A percentile compares a stretch with the other conserved stretches of the same genome.
Evolutionary conservation across 23 red algal genomes (phyloP).

Genomic region (Cyanidium caldarium): DNA sequence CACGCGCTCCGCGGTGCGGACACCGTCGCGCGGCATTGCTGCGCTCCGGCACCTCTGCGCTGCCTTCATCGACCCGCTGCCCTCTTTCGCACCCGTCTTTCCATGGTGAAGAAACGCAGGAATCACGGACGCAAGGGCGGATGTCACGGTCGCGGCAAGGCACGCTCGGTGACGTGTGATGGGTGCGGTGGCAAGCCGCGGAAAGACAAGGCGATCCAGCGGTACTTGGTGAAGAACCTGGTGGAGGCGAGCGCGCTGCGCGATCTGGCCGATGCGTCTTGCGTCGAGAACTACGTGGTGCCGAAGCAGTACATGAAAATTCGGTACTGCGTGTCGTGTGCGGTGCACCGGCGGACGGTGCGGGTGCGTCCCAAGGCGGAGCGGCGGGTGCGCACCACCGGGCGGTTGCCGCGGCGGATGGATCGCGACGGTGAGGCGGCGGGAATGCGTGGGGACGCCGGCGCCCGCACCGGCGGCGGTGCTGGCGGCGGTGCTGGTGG

Average conservation of each 20-base stretch:
- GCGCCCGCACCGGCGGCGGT: not conserved
- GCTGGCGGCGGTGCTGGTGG: not conserved
- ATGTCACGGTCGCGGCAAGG: conserved; percentile 64
- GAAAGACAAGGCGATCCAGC: conserved; percentile 97
- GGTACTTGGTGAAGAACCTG: conserved; percentile 82
- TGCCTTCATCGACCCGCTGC: too few species aligned
- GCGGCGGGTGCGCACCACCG: conserved; percentile 22
- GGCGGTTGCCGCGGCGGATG: conserved; percentile 16
- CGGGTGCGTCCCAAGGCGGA: conserved; percentile 44
- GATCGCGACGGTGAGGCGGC: not conserved
- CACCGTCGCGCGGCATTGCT: too few species aligned
- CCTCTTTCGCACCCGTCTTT: too few species aligned
- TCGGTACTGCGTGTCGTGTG: conserved; percentile 93
- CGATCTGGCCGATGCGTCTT: conserved; percentile 66
- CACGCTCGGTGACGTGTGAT: conserved; percentile 54
- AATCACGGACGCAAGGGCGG: conserved; percentile 76
- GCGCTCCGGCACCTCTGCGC: too few species aligned
- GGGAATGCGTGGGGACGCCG: not conserved
- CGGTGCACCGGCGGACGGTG: conserved; percentile 92
- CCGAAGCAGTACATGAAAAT: conserved; percentile 95
- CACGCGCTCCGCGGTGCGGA: too few species aligned
- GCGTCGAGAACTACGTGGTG: conserved; percentile 75
- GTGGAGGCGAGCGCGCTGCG: conserved; percentile 72
- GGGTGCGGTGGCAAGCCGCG: conserved; percentile 66
- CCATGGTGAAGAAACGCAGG: conserved; percentile 77